Evolutionary conservation across 768 basidiomycete species (phyloP).

Genomic region (Leccinum broughii): DNA sequence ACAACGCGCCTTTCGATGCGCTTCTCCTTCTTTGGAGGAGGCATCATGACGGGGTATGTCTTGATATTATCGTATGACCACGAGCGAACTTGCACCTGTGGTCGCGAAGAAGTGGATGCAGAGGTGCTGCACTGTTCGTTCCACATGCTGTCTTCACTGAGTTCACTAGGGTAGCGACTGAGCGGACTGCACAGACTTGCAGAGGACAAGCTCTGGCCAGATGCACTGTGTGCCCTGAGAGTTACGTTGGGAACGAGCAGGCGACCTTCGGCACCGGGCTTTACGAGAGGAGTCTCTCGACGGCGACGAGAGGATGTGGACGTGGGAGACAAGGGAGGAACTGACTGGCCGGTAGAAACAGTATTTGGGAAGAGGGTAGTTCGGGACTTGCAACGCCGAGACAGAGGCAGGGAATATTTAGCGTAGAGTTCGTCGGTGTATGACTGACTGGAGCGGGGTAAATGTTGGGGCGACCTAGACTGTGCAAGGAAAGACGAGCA

Average conservation of each 20-base stretch:
- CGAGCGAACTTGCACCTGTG: constrained; percentile 57
- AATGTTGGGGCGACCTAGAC: constrained; percentile 24
- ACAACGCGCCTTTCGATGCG: constrained; percentile 49
- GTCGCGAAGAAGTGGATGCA: constrained; percentile 35
- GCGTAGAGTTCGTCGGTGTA: constrained; percentile 49
- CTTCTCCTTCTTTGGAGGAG: constrained; percentile 55
- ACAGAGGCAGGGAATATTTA: constrained; percentile 56
- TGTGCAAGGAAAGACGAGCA: constrained; percentile 28
- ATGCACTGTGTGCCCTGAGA: constrained; percentile 31
- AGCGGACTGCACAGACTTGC: constrained; percentile 38
- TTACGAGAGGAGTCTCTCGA: constrained; percentile 56
- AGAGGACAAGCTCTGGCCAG: constrained; percentile 35
- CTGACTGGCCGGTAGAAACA: constrained; percentile 37
- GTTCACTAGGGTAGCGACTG: constrained; percentile 42
- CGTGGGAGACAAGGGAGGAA: constrained; percentile 37
- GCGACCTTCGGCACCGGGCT: constrained; percentile 62
- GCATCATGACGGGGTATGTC: constrained; percentile 58
- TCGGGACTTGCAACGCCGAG: constrained; percentile 55
- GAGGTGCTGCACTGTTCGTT: constrained; percentile 26
- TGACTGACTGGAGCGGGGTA: constrained; percentile 31
- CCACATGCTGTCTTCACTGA: constrained; percentile 38
- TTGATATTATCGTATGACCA: constrained; percentile 77
- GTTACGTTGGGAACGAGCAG: constrained; percentile 54
- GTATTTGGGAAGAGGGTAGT: constrained; percentile 39
- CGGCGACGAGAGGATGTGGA: constrained; percentile 38